Percentiles rank a stretch among this genome's conserved stretches.
Conservation (phyloP, 1,284 basidiomycete species). For the Cutaneotrichosporon sp. region DNA sequence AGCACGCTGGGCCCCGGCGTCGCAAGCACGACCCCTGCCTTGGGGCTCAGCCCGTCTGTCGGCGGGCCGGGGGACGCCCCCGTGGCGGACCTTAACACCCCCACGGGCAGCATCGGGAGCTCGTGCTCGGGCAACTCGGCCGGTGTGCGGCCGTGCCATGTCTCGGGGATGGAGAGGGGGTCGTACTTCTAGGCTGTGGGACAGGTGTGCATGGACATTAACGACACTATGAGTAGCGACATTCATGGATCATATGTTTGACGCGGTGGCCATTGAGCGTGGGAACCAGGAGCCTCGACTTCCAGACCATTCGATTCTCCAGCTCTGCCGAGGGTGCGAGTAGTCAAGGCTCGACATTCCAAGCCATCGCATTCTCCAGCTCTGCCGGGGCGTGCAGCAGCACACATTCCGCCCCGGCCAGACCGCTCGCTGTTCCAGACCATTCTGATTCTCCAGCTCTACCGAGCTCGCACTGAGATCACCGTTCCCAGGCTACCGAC, state of each 20-base stretch:
- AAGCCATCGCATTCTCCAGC: too few relatives aligned
- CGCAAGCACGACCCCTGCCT: not conserved
- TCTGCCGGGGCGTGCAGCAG: too few relatives aligned
- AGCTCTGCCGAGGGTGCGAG: too few relatives aligned
- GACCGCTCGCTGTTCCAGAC: too few relatives aligned
- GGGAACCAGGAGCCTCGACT: too few relatives aligned
- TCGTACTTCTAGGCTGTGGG: not conserved
- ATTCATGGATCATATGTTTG: constrained; percentile 9
- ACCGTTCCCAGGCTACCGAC: too few relatives aligned
- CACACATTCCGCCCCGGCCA: too few relatives aligned
- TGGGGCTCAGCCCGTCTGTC: not conserved
- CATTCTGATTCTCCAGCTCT: too few relatives aligned
- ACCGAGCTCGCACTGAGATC: too few relatives aligned
- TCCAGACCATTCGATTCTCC: too few relatives aligned
- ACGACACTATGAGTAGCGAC: not conserved
- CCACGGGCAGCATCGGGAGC: not conserved
- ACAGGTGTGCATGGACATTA: not conserved
- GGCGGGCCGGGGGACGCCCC: not conserved
- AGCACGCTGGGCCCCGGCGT: not conserved
- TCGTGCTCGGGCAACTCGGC: not conserved
- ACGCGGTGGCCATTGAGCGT: not conserved
- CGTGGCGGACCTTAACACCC: not conserved
- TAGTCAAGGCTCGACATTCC: too few relatives aligned
- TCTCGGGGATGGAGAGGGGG: not conserved
- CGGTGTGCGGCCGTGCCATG: not conserved